phyloP scores from a whole-genome alignment of 1,139 yeast genomes.

The Lodderomyces metapsilosis region DNA sequence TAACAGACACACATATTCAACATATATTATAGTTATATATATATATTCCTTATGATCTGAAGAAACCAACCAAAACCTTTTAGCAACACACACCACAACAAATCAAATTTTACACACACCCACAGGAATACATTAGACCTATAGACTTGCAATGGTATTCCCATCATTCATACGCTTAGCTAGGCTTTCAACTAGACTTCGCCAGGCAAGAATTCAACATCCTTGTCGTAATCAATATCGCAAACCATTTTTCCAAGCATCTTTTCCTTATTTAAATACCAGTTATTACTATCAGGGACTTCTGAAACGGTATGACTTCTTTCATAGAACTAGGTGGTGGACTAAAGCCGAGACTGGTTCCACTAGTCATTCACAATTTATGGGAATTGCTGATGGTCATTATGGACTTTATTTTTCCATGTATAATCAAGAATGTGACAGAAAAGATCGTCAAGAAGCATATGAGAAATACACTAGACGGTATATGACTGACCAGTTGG shows the following conservation, averaged over 20 bases:
- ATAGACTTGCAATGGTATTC: constrained; percentile 13
- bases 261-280: constrained; percentile 32
- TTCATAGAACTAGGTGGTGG: constrained; percentile 19
- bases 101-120: too few relatives aligned
- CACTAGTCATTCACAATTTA: constrained; percentile 23
- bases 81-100: not conserved
- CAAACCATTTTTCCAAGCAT: constrained; percentile 41
- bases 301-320: constrained; percentile 16
- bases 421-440: constrained; percentile 34
- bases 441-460: constrained; percentile 11
- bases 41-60: too few relatives aligned
- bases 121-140: not conserved
- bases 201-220: not conserved
- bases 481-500: constrained; percentile 12
- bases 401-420: constrained; percentile 46
- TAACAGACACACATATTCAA: too few relatives aligned
- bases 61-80: too few relatives aligned
- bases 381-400: constrained; percentile 40
- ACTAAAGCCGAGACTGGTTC: constrained; percentile 33
- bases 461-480: constrained; percentile 13
- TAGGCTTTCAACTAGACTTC: constrained; percentile 9
- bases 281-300: constrained; percentile 19
- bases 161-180: constrained; percentile 15
- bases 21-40: too few relatives aligned
- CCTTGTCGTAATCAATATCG: constrained; percentile 9